Conservation (phyloP, 2,329 filamentous ascomycete genomes). For the Pyrenophora teres region DNA sequence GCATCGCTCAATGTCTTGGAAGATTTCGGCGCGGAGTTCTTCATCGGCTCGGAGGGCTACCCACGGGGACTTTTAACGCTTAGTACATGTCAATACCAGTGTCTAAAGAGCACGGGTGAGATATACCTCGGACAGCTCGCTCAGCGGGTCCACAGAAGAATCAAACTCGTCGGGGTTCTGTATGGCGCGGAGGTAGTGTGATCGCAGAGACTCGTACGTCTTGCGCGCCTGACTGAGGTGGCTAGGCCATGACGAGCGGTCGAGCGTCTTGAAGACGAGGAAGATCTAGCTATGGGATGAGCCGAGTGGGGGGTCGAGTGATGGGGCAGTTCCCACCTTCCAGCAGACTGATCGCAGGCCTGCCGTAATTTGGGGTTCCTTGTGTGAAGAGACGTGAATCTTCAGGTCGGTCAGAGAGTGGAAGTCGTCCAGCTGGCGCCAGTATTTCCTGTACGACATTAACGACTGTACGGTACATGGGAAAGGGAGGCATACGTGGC, state of each 20-base stretch:
- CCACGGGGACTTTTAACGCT: conserved; percentile 79
- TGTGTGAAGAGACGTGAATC: conserved; percentile 45
- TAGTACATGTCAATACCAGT: conserved; percentile 53
- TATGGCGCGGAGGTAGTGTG: conserved; percentile 80
- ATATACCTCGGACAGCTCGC: conserved; percentile 73
- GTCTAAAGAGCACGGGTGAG: conserved; percentile 21
- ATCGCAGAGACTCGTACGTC: conserved; percentile 72
- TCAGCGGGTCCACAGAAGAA: conserved; percentile 78
- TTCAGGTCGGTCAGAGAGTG: conserved; percentile 45
- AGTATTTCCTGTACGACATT: conserved; percentile 38
- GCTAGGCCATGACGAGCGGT: conserved; percentile 69
- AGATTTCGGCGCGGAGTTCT: conserved; percentile 81
- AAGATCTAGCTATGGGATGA: conserved; percentile 64
- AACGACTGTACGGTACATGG: conserved; percentile 10
- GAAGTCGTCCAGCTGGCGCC: conserved; percentile 44
- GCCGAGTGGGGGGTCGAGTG: background rate
- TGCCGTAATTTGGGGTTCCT: conserved; percentile 52
- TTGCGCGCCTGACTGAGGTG: conserved; percentile 70
- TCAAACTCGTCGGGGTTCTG: conserved; percentile 81
- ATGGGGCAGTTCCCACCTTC: conserved; percentile 65
- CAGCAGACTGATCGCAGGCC: conserved; percentile 87
- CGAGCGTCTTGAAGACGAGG: conserved; percentile 72
- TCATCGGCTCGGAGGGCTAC: conserved; percentile 85
- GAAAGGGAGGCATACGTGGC: conserved; percentile 33
- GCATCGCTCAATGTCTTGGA: conserved; percentile 89